Evolutionary conservation across 768 basidiomycete species (phyloP).

Genomic region (Hypholoma sublateritium): DNA sequence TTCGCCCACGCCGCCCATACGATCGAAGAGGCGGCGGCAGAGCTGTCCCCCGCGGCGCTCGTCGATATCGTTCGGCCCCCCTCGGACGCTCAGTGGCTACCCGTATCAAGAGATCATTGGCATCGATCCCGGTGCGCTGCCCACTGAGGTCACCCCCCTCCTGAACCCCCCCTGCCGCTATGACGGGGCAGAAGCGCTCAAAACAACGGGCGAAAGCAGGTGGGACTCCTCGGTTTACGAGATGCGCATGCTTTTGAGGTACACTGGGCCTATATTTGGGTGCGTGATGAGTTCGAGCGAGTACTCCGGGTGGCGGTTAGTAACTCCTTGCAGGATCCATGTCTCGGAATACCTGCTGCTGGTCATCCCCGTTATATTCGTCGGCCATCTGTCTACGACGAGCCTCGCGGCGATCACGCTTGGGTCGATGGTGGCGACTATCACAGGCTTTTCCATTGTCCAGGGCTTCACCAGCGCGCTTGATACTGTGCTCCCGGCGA

Average conservation of each 20-base stretch:
- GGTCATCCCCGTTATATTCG: conserved; percentile 74
- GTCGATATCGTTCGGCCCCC: not conserved
- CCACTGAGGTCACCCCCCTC: not conserved
- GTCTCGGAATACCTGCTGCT: conserved; percentile 79
- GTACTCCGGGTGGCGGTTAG: no score
- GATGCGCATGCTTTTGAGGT: not conserved
- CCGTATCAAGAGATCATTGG: not conserved
- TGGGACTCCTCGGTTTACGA: not conserved
- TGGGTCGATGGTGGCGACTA: conserved; percentile 67
- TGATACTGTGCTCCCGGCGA: conserved; percentile 88
- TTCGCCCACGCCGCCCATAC: not conserved
- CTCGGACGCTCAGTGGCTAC: not conserved
- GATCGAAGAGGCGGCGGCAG: not conserved
- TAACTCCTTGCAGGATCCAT: not conserved
- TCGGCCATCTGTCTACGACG: conserved; percentile 85
- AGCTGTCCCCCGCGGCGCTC: not conserved
- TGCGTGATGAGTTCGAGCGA: not conserved
- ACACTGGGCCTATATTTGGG: conserved; percentile 3
- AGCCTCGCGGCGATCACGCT: conserved; percentile 82
- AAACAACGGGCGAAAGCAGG: not conserved
- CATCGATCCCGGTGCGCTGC: not conserved
- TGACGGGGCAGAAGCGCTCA: not conserved
- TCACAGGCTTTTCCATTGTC: conserved; percentile 72
- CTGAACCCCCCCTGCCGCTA: not conserved
- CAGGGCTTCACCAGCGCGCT: conserved; percentile 82